Evolutionary conservation across 106 monocot species (phyloP), one percentile per base, ranked within the genome.

Genomic region (Dioscorea zingiberensis): DNA sequence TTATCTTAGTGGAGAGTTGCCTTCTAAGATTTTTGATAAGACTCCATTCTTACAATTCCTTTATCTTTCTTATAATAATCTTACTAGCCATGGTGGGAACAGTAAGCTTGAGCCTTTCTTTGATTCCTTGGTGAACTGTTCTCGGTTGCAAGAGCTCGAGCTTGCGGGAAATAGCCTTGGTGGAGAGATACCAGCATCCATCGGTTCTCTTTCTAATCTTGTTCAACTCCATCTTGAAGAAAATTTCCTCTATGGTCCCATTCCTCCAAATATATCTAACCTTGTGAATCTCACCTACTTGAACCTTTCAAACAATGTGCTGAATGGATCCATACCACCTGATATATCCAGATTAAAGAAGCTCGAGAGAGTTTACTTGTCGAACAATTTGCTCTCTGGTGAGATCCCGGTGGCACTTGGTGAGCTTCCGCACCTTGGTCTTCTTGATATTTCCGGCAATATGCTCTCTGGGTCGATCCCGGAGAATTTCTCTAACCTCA

Each of bases 251-350:
- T 25, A 38, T 23, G 94, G 94, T 12, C 55, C 76, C 1, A 87
- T 94, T 24, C 94, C 87, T 29, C 65, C 82, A 7, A 74, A 73
- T 66, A 85, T 94, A 28, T 84, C 85, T 4, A 85, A 78, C 58
- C 87, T 91, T 19, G 75, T 85, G n/a, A 91, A 91, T 19, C 80
- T 94, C 17, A 91, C 94, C 23, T 83, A 83, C 71, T 58, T 94
- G 45, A 85, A 87, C 59, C 58, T 94, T 17, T 87, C 87, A 8
- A 73, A 85, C 78, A 94, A 94, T 63, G 48, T 63, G 32, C 49
- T 94, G 59, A 87, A 91, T 30, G 85, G 94, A 8, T 78, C 85
- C 14, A 90, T 94, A 18, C 90, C 94, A 3, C 71, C 70, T 2
- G 84, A 87, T n/a, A 62, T 94, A 69, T 71, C 70, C 4, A 65